These are phyloP conservation scores for Fusarium globosum DNA, from an alignment of 2,329 filamentous ascomycete species.

Conservation along the genomic window DNA sequence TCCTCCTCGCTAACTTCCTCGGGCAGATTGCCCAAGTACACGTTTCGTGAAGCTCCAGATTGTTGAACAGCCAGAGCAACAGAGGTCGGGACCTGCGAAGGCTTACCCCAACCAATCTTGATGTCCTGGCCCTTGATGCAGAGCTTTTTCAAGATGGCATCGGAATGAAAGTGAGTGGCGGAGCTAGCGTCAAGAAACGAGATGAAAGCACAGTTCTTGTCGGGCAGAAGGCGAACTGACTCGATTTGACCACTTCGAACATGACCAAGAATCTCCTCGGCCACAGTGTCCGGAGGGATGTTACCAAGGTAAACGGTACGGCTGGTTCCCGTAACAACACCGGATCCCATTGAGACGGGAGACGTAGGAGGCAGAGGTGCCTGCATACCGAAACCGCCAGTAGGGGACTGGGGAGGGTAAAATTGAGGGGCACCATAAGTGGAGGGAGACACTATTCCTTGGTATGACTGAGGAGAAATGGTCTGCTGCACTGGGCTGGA, in stretches of 20 bases:
- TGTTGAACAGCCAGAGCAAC: slow-evolving; percentile 98
- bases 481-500: slow-evolving; percentile 80
- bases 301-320: slow-evolving; percentile 97
- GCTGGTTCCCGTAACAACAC: slow-evolving; percentile 88
- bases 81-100: slow-evolving; percentile 96
- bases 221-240: slow-evolving; percentile 94
- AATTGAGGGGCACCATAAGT: slow-evolving; percentile 85
- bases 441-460: slow-evolving; percentile 86
- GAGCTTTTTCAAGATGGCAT: slow-evolving; percentile 99
- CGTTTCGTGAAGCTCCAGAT: slow-evolving; percentile 94
- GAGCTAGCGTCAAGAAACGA: slow-evolving; percentile 98
- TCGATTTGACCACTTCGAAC: slow-evolving; percentile 98
- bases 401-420: slow-evolving; percentile 90
- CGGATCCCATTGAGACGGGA: slow-evolving; percentile 80
- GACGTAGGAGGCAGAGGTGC: slow-evolving; percentile 73
- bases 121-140: slow-evolving; percentile 99
- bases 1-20: slow-evolving; percentile 94
- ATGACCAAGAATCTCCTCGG: slow-evolving; percentile 95
- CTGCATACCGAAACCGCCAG: slow-evolving; percentile 73
- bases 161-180: slow-evolving; percentile 98
- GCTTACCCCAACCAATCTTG: slow-evolving; percentile 99
- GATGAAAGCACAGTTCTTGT: slow-evolving; percentile 99
- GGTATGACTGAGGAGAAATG: slow-evolving; percentile 86
- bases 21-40: slow-evolving; percentile 92
- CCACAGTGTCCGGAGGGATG: slow-evolving; percentile 96